Conservation (phyloP, 768 basidiomycete genomes). For the Vishniacozyma victoriae region DNA sequence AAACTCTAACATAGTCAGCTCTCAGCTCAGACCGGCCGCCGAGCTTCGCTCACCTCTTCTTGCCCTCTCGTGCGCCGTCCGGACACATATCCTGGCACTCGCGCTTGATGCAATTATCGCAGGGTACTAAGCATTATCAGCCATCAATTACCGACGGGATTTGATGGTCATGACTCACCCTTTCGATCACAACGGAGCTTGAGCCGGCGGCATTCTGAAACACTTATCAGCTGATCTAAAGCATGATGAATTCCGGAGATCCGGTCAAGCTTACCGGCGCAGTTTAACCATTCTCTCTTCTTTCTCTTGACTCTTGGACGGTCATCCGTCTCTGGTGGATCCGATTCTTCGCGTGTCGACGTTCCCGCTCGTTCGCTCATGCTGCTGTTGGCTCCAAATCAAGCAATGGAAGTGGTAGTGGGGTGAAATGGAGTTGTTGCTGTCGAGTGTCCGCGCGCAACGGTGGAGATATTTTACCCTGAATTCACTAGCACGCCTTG, state of each 20-base stretch:
- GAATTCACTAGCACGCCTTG: too few species aligned
- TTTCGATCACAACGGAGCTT: conserved; percentile 19
- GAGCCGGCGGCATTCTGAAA: conserved; percentile 12
- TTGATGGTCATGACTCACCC: conserved; percentile 4
- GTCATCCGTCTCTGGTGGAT: background rate
- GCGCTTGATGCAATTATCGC: conserved; percentile 13
- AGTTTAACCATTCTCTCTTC: conserved; percentile 9
- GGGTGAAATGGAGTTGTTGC: too few species aligned
- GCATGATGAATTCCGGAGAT: too few species aligned
- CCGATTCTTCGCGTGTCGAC: too few species aligned
- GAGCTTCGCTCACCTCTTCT: background rate
- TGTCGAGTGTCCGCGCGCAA: too few species aligned
- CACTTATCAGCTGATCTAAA: background rate
- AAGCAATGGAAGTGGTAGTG: too few species aligned
- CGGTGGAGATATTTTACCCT: too few species aligned
- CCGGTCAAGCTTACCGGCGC: conserved; percentile 12
- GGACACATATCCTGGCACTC: conserved; percentile 13
- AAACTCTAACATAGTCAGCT: background rate
- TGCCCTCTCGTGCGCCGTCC: conserved; percentile 7
- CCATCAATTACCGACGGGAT: background rate
- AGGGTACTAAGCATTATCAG: conserved; percentile 5
- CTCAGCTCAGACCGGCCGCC: background rate
- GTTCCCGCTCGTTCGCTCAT: too few species aligned
- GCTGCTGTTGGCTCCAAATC: too few species aligned
- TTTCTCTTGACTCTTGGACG: conserved; percentile 2